Base-by-base conservation (phyloP, 768 basidiomycete species). In the Mycena vulgaris region DNA sequence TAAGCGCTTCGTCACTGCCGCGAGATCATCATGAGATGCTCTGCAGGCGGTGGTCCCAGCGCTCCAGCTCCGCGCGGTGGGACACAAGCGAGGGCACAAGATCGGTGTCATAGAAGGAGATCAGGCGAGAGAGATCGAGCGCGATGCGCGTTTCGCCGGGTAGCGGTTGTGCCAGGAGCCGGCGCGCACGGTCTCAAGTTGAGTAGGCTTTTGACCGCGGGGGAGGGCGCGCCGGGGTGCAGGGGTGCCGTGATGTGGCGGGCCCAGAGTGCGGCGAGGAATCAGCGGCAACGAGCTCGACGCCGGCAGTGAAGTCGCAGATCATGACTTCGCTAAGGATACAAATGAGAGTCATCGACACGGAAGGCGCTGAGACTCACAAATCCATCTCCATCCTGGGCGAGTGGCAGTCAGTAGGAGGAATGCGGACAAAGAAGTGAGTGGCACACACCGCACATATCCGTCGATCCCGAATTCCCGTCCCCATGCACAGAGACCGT, bases 401-500 rank as follows among this genome's bases (percentile, higher is more conserved):
- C 23, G 8, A 23, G 9, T n/a, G 31, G 21, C 25, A 51, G 45
- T 48, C 1, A 30, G 23, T 6, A 13, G n/a, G n/a, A n/a, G n/a
- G n/a, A n/a, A n/a, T n/a, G n/a, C n/a, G n/a, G 33, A 21, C 21
- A 51, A 21, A 25, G 37, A 25, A 31, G 17, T 5, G 10, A 31
- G 39, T 19, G 3, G n/a, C 4, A 30, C 21, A 13, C 23, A 53
- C 57, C 16, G 17, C 79, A 87, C 78, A 69, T 84, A 87, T 7
- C 83, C 88, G 75, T 88, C 86, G 3, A 89, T 51, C 5, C 74
- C 8, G n/a, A n/a, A n/a, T n/a, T n/a, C n/a, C n/a, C n/a, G n/a
- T n/a, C n/a, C n/a, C n/a, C n/a, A n/a, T n/a, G 77, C 65, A 74
- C 88, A 88, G 11, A 88, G 75, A 8, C 75, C 80, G 3, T 53